A percentile compares a stretch with the other conserved stretches of the same genome.
Evolutionary conservation across 306 rosid genomes (phyloP).

Genomic region (Vigna angularis): DNA sequence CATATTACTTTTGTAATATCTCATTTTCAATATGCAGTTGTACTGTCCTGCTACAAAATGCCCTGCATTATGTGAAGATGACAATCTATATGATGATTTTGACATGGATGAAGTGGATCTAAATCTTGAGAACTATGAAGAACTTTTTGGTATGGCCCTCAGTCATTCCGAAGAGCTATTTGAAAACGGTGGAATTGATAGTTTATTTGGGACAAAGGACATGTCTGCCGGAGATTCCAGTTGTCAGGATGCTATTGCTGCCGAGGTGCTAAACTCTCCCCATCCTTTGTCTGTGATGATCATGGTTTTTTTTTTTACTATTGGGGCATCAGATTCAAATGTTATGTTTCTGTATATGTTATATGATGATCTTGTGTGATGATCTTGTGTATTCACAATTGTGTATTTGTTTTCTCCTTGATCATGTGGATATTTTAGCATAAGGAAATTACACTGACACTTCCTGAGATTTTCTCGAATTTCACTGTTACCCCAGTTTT

Average conservation of each 20-base stretch:
- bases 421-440: neutral
- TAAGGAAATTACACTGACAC: no score
- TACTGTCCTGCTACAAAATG: conserved; percentile 57
- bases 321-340: neutral
- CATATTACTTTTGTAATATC: conserved; percentile 37
- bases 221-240: conserved; percentile 69
- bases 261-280: conserved; percentile 67
- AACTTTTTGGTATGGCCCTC: conserved; percentile 82
- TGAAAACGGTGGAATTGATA: conserved; percentile 91
- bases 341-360: neutral
- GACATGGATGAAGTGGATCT: conserved; percentile 88
- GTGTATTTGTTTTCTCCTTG: conserved; percentile 9
- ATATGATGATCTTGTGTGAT: neutral
- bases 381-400: neutral
- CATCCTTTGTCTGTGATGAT: conserved; percentile 26
- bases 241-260: conserved; percentile 68
- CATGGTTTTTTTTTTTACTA: conserved; percentile 23
- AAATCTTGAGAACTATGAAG: conserved; percentile 87
- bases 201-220: conserved; percentile 77
- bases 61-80: conserved; percentile 58
- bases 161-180: conserved; percentile 85
- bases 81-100: conserved; percentile 68
- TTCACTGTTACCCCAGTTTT: no score
- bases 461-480: no score
- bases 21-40: conserved; percentile 60